These are phyloP conservation scores for Cenococcum geophilum DNA, from an alignment of 495 filamentous ascomycete genomes.

Conservation along the genomic window DNA sequence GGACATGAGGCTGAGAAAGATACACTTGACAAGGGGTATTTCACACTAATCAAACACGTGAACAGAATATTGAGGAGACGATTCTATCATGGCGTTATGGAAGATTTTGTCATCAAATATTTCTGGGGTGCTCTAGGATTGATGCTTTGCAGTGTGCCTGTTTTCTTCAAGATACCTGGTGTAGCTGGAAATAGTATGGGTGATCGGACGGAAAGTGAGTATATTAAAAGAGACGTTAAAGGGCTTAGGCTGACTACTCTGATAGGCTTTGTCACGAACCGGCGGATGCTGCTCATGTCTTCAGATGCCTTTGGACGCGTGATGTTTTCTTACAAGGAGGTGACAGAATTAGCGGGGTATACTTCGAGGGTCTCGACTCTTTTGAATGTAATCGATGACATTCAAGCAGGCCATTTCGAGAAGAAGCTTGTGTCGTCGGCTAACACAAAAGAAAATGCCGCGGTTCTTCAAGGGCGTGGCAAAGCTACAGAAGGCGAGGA, in stretches of 20 bases:
- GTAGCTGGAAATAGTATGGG: slow-evolving; percentile 67
- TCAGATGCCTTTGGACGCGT: slow-evolving; percentile 94
- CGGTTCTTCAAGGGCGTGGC: slow-evolving; percentile 73
- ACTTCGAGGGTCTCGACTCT: slow-evolving; percentile 85
- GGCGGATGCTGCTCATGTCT: slow-evolving; percentile 80
- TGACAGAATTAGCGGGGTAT: slow-evolving; percentile 93
- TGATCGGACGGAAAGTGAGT: slow-evolving; percentile 80
- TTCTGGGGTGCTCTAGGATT: slow-evolving; percentile 96
- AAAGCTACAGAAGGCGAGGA: slow-evolving; percentile 66
- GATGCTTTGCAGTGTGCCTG: slow-evolving; percentile 89
- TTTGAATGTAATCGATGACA: slow-evolving; percentile 90
- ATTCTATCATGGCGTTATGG: slow-evolving; percentile 96
- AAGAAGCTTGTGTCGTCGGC: slow-evolving; percentile 93
- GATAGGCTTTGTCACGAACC: slow-evolving; percentile 81
- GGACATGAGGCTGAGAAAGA: slow-evolving; percentile 97
- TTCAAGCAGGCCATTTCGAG: slow-evolving; percentile 79
- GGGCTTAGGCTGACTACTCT: slow-evolving; percentile 1
- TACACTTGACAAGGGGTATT: slow-evolving; percentile 95
- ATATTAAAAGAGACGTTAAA: background rate
- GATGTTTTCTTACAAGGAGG: slow-evolving; percentile 97
- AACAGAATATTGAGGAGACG: slow-evolving; percentile 86
- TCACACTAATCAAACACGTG: slow-evolving; percentile 97
- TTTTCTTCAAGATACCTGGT: slow-evolving; percentile 89
- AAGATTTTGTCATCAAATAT: slow-evolving; percentile 98
- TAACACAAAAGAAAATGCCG: slow-evolving; percentile 66